Conservation (phyloP, 495 filamentous ascomycete species). For the Tuber microsphaerosporum region DNA sequence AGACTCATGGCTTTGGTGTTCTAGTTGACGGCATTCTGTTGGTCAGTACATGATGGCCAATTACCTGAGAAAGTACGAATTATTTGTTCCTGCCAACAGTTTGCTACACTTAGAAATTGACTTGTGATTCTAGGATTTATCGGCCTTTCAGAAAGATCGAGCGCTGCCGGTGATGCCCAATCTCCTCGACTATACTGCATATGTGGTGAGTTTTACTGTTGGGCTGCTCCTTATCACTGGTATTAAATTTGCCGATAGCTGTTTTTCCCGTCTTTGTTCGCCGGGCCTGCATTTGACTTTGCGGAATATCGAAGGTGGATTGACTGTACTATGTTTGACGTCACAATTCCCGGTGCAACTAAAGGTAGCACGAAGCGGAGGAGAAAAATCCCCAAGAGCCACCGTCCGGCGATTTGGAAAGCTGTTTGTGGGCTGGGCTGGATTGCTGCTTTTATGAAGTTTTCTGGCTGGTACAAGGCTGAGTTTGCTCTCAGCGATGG, state of each 20-base stretch:
- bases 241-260: slow-evolving; percentile 45
- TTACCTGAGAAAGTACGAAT: slow-evolving; percentile 54
- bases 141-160: slow-evolving; percentile 77
- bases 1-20: slow-evolving; percentile 18
- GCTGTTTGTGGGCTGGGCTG: slow-evolving; percentile 62
- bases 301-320: slow-evolving; percentile 88
- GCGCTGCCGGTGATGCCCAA: slow-evolving; percentile 64
- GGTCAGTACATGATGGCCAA: slow-evolving; percentile 89
- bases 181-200: slow-evolving; percentile 74
- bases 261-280: slow-evolving; percentile 86
- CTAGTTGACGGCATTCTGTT: slow-evolving; percentile 82
- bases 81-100: not conserved
- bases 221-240: not conserved
- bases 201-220: slow-evolving; percentile 51
- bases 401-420: slow-evolving; percentile 75
- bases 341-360: slow-evolving; percentile 51
- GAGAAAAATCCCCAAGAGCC: slow-evolving; percentile 88
- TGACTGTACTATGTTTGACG: slow-evolving; percentile 86
- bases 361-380: slow-evolving; percentile 68
- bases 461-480: slow-evolving; percentile 59
- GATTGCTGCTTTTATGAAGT: slow-evolving; percentile 71
- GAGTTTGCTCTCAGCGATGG: slow-evolving; percentile 54
- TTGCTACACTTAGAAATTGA: not conserved
- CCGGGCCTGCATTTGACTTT: slow-evolving; percentile 87
- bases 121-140: slow-evolving; percentile 51